phyloP scores from a whole-genome alignment of 495 filamentous ascomycete species.

The Penicillium salamii region DNA sequence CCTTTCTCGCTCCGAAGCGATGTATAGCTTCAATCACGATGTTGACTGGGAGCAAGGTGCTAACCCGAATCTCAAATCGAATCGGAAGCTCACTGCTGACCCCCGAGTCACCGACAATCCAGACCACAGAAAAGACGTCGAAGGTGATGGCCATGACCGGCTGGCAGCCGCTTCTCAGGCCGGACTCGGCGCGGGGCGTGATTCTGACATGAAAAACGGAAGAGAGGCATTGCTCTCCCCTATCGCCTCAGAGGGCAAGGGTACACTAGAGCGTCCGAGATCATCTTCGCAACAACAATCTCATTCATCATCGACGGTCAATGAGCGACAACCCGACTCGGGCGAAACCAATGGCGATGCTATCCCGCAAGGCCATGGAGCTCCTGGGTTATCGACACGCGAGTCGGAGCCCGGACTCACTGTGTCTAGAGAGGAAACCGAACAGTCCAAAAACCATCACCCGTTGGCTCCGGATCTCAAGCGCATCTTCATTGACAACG shows the following conservation, averaged over 20 bases:
- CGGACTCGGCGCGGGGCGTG: conserved; percentile 58
- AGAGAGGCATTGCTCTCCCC: conserved; percentile 64
- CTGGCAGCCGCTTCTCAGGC: conserved; percentile 56
- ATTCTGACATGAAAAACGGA: conserved; percentile 60
- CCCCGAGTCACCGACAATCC: conserved; percentile 60
- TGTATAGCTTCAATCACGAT: conserved; percentile 84
- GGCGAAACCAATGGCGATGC: conserved; percentile 19
- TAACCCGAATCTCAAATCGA: conserved; percentile 59
- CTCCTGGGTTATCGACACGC: conserved; percentile 48
- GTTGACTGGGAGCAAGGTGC: conserved; percentile 64
- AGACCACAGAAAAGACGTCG: conserved; percentile 70
- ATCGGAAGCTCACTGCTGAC: conserved; percentile 60
- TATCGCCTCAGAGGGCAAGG: conserved; percentile 59
- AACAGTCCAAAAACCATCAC: conserved; percentile 43
- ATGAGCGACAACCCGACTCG: conserved; percentile 37
- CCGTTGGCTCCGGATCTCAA: conserved; percentile 65
- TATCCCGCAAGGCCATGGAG: conserved; percentile 9
- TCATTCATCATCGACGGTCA: conserved; percentile 18
- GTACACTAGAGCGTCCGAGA: conserved; percentile 50
- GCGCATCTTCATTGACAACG: conserved; percentile 57
- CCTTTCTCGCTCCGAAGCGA: conserved; percentile 55
- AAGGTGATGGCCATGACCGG: conserved; percentile 70
- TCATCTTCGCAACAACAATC: conserved; percentile 20
- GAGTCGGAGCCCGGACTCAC: conserved; percentile 65
- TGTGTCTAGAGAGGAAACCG: conserved; percentile 41